A percentile compares a stretch with the other conserved stretches of the same genome.
phyloP scores from a whole-genome alignment of 768 basidiomycete species.

The Russula vinacea region DNA sequence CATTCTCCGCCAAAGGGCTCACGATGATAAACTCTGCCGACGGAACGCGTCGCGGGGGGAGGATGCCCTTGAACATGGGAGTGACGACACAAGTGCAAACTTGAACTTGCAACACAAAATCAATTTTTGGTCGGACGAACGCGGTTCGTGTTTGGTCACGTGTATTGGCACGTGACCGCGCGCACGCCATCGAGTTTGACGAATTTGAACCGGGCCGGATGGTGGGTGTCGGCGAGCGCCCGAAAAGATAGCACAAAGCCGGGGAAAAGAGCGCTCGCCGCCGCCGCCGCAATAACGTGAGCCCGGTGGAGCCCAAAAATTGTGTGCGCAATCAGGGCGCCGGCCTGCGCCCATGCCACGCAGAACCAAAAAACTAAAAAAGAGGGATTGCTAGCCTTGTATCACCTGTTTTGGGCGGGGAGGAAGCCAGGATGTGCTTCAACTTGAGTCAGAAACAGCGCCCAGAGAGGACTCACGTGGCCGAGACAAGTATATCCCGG shows the following conservation, averaged over 20 bases:
- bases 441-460: slow-evolving; percentile 16
- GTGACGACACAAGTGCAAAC: background rate
- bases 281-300: background rate
- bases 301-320: background rate
- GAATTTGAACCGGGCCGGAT: no score
- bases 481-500: slow-evolving; percentile 21
- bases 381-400: background rate
- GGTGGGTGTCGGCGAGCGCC: no score
- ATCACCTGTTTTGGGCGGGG: slow-evolving; percentile 1
- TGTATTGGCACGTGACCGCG: slow-evolving; percentile 23
- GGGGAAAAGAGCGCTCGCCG: slow-evolving; percentile 6
- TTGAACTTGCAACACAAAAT: background rate
- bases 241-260: background rate
- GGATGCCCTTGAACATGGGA: slow-evolving; percentile 78
- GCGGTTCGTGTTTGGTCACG: slow-evolving; percentile 30
- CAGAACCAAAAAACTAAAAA: background rate
- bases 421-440: background rate
- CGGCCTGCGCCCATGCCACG: slow-evolving; percentile 22
- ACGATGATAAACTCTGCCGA: slow-evolving; percentile 74
- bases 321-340: slow-evolving; percentile 12
- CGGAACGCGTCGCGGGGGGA: slow-evolving; percentile 63
- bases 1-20: slow-evolving; percentile 49
- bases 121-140: background rate
- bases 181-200: no score
- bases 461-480: slow-evolving; percentile 19